A percentile compares a stretch with the other conserved stretches of the same genome.
Conservation (phyloP, 176 grass and related monocot genomes). For the Eragrostis curvula region DNA sequence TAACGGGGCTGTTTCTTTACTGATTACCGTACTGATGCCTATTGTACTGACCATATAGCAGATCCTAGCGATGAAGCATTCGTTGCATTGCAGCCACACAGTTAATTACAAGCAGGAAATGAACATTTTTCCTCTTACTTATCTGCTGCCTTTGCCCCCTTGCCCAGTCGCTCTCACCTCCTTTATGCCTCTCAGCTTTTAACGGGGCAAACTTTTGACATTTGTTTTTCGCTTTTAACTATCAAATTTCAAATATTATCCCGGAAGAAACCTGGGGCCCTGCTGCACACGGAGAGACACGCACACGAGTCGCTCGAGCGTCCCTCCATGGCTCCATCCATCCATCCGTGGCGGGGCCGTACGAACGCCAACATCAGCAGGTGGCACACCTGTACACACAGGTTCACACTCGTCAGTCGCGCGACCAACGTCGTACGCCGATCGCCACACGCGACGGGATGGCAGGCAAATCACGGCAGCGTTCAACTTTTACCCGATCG, state of each 20-base stretch:
- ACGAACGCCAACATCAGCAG: constrained; percentile 24
- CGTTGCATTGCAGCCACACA: background rate
- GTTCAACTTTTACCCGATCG: background rate
- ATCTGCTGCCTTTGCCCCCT: background rate
- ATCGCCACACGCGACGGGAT: background rate
- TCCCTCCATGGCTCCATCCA: background rate
- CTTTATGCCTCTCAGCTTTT: background rate
- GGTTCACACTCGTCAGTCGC: background rate
- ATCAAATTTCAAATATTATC: constrained; percentile 46
- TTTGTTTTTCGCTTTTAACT: constrained; percentile 23
- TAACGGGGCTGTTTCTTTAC: background rate
- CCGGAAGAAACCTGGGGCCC: background rate
- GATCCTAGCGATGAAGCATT: background rate
- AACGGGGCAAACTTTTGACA: constrained; percentile 24
- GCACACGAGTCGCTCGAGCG: background rate
- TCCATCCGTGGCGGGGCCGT: background rate
- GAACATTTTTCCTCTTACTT: background rate
- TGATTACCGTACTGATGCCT: no score
- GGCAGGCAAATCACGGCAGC: background rate
- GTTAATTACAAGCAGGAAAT: background rate
- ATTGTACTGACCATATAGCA: no score
- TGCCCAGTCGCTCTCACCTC: background rate
- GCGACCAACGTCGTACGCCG: background rate
- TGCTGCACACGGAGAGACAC: constrained; percentile 17
- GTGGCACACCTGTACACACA: constrained; percentile 1